Evolutionary conservation across 2,329 filamentous ascomycete species (phyloP).

Genomic region (Magnaporthiopsis incrustans): DNA sequence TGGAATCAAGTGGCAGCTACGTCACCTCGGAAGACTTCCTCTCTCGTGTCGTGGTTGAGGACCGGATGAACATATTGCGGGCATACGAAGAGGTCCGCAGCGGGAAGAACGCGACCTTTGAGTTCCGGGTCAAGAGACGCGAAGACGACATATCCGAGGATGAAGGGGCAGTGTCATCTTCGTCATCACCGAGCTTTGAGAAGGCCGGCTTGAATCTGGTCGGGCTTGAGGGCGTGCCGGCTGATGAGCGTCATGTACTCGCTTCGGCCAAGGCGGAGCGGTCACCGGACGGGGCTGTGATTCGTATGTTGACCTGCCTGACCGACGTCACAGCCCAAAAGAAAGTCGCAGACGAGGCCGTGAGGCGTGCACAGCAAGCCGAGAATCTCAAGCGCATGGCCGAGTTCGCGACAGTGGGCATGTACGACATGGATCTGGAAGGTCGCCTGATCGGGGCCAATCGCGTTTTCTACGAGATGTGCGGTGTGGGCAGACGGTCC

Average conservation of each 20-base stretch:
- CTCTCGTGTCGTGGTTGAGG: constrained; percentile 37
- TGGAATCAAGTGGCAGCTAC: constrained; percentile 8
- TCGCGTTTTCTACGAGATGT: constrained; percentile 45
- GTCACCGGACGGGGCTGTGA: constrained; percentile 31
- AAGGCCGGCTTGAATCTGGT: constrained; percentile 25
- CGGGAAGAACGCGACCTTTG: constrained; percentile 30
- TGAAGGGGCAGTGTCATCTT: constrained; percentile 19
- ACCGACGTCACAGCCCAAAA: constrained; percentile 45
- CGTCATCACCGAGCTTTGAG: constrained; percentile 28
- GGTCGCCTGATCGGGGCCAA: constrained; percentile 43
- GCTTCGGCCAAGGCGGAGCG: constrained; percentile 40
- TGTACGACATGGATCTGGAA: constrained; percentile 45
- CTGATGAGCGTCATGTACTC: constrained; percentile 33
- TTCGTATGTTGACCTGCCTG: constrained; percentile 39
- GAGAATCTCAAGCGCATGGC: constrained; percentile 47
- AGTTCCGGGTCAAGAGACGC: constrained; percentile 34
- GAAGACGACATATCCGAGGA: not conserved
- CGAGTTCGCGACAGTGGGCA: constrained; percentile 44
- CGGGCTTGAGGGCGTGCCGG: constrained; percentile 22
- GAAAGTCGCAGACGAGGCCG: constrained; percentile 38
- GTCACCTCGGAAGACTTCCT: constrained; percentile 29
- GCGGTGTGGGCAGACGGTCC: constrained; percentile 31
- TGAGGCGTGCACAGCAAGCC: constrained; percentile 40
- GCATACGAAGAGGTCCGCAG: constrained; percentile 33
- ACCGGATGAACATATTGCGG: constrained; percentile 30